Evolutionary conservation across 1,284 basidiomycete species (phyloP), one percentile per base, ranked within the genome.

Genomic region (Trametes polyzona): DNA sequence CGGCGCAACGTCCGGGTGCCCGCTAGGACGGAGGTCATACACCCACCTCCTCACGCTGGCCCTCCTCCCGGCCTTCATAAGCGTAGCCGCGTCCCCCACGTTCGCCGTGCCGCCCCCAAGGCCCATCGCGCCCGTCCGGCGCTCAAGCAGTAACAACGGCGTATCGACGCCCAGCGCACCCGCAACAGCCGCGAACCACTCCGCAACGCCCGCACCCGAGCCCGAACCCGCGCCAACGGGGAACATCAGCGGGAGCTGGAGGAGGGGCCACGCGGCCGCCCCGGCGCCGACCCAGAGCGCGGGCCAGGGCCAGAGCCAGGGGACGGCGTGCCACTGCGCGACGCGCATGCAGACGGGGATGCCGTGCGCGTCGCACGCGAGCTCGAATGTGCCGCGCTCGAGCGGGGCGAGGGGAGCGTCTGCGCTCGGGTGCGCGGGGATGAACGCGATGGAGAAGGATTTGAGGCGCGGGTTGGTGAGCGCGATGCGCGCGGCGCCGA

Each of bases 371-470:
- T 81, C 79, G 30, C 72, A 68, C 24, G 68, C 64, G 52, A 88
- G 74, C 57, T 79, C 76, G 67, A 87, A 90, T 10, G 71, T 67
- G n/a, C 85, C 87, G 16, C 67, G 67, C 58, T 78, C 73, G 37
- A 67, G 49, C 11, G 65, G 55, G 23, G 60, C 54, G 7, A 60
- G 71, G 24, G 78, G 43, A 78, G 62, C 17, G 74, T 71, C 63
- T 75, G 51, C 29, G 21, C 17, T 21, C 8, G 51, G 75, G 78
- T 47, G 77, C 14, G 71, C 32, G 16, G 81, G 80, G 58, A 86
- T 80, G 73, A 83, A 87, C 12, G 79, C 81, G 55, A 90, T 77
- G 7, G 78, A 77, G 72, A 90, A 89, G n/a, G 75, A 72, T 26
- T 75, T 71, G 14, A 90, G 73, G 29, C 84, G 85, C 0, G 88